A percentile compares a stretch with the other conserved stretches of the same genome.
Evolutionary conservation across 1,284 basidiomycete genomes (phyloP).

Genomic region (Calocybe gambosa): DNA sequence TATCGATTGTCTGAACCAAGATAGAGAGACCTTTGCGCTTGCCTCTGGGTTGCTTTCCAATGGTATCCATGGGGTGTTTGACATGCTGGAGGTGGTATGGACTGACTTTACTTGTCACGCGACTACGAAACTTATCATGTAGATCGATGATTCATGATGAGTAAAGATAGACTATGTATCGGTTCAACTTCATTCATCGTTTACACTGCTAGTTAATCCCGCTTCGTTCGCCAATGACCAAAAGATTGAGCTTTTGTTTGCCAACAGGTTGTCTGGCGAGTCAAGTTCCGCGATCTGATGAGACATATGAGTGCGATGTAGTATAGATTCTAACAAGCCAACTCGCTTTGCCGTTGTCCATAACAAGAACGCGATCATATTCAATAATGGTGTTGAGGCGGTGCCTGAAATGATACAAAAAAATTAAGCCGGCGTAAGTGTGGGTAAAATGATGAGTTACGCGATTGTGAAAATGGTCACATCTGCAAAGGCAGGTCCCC

Average conservation of each 20-base stretch:
- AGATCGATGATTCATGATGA: no score
- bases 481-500: slow-evolving; percentile 59
- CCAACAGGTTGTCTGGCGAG: slow-evolving; percentile 57
- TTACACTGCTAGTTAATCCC: slow-evolving; percentile 30
- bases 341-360: slow-evolving; percentile 67
- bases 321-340: slow-evolving; percentile 4
- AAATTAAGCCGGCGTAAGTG: slow-evolving; percentile 1
- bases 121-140: no score
- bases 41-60: slow-evolving; percentile 75
- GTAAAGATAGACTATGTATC: no score
- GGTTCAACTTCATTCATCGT: neutral
- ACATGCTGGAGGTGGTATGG: slow-evolving; percentile 4
- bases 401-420: slow-evolving; percentile 45
- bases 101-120: neutral
- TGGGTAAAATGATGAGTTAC: slow-evolving; percentile 28
- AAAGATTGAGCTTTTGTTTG: slow-evolving; percentile 47
- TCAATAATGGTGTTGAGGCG: slow-evolving; percentile 89
- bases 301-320: slow-evolving; percentile 1
- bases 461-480: slow-evolving; percentile 85
- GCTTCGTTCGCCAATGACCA: slow-evolving; percentile 53
- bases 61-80: slow-evolving; percentile 53
- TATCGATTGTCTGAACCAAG: slow-evolving; percentile 8
- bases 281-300: slow-evolving; percentile 66
- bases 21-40: slow-evolving; percentile 12
- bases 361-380: slow-evolving; percentile 78